Evolutionary conservation across 495 filamentous ascomycete genomes (phyloP).

Genomic region (Talaromyces ruber): DNA sequence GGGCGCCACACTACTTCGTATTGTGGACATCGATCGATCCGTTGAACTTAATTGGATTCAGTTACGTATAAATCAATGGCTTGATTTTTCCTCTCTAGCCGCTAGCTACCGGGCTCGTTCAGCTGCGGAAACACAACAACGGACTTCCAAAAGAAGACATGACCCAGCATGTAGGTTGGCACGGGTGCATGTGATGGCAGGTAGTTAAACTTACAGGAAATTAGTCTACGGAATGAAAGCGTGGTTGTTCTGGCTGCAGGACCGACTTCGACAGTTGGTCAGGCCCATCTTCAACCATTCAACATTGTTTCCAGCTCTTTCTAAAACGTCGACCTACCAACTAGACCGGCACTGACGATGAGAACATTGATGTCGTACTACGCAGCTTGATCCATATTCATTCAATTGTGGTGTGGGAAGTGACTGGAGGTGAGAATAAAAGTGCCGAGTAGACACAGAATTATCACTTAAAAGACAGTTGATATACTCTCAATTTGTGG

Average conservation of each 20-base stretch:
- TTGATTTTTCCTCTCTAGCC: background rate
- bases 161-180: background rate
- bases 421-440: background rate
- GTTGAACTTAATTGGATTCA: background rate
- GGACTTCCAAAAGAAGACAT: background rate
- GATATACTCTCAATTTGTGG: background rate
- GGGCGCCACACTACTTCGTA: background rate
- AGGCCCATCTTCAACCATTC: slow-evolving; percentile 28
- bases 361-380: slow-evolving; percentile 7
- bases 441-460: background rate
- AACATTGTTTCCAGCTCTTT: slow-evolving; percentile 14
- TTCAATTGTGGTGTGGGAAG: background rate
- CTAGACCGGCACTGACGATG: slow-evolving; percentile 18
- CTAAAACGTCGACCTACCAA: slow-evolving; percentile 16
- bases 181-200: background rate
- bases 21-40: background rate
- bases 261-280: slow-evolving; percentile 17
- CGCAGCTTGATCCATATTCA: background rate
- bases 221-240: background rate
- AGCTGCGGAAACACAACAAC: background rate
- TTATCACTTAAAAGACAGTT: background rate
- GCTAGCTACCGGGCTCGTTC: background rate
- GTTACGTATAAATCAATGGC: background rate
- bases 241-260: background rate
- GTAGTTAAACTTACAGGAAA: background rate